A percentile compares a stretch with the other conserved stretches of the same genome.
phyloP scores from a whole-genome alignment of 2,329 filamentous ascomycete genomes.

The Talaromyces amestolkiae region DNA sequence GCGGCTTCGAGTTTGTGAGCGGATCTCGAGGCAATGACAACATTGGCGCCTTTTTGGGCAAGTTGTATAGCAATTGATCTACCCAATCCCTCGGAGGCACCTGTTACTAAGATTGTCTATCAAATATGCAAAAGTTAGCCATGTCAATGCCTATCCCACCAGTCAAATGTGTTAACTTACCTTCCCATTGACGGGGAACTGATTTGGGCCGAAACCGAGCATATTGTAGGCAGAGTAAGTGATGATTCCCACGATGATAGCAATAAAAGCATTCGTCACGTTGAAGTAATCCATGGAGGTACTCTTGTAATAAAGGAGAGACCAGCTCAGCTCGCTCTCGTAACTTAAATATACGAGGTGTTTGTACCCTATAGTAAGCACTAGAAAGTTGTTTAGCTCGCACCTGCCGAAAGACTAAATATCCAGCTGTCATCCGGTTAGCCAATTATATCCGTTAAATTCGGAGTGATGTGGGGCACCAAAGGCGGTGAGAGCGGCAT shows the following conservation, averaged over 20 bases:
- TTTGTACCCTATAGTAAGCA: background rate
- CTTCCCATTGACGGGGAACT: constrained; percentile 81
- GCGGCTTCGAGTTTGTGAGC: constrained; percentile 70
- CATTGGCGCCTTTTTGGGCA: constrained; percentile 76
- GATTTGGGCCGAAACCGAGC: constrained; percentile 53
- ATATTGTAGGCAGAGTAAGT: constrained; percentile 38
- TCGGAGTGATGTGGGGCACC: background rate
- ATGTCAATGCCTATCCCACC: background rate
- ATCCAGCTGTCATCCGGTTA: background rate
- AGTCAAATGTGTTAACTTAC: constrained; percentile 47
- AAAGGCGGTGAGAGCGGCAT: constrained; percentile 16
- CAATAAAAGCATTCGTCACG: constrained; percentile 30
- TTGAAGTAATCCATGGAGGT: constrained; percentile 26
- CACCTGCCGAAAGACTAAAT: background rate
- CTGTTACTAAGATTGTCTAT: constrained; percentile 84
- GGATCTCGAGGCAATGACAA: constrained; percentile 81
- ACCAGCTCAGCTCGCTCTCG: background rate
- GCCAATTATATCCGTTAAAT: background rate
- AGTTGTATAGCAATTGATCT: constrained; percentile 71
- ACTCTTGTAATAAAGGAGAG: background rate
- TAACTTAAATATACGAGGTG: background rate
- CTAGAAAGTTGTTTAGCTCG: background rate
- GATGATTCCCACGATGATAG: constrained; percentile 34
- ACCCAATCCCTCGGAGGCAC: constrained; percentile 91
- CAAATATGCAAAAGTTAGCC: background rate